Base-by-base conservation (phyloP, 495 filamentous ascomycete species). In the Aspergillus asperescens region DNA sequence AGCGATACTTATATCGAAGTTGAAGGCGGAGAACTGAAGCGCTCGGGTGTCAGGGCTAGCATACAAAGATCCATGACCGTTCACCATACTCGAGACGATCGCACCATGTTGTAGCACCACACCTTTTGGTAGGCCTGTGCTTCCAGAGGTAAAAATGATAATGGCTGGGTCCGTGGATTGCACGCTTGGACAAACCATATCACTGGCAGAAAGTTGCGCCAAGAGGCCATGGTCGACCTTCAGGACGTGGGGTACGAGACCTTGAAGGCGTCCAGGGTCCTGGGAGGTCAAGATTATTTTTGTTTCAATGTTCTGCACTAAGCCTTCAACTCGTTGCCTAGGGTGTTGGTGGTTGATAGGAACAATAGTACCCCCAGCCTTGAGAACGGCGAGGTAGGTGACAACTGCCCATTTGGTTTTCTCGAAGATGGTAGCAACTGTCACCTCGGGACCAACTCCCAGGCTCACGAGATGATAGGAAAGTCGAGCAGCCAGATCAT, bases 121-220 rank as follows among this genome's bases (percentile, higher is more conserved):
- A 1, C 46, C 53, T 18, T 56, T 56, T 5, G 47, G 53, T 2
- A 39, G 16, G 3, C 53, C 53, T 1, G 53, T 56, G 16, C 29
- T 39, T 24, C 53, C 53, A 18, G 46, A 50, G 0, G 53, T 56
- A 19, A 50, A 56, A 1, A 56, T 50, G 5, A 56, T 40, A 25
- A 44, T 50, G 0, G 53, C 53, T 3, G 47, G 22, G 19, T 37
- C 32, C 0, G 12, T 40, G 6, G 47, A 15, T 35, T 25, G 29
- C 2, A 47, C 44, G 12, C 1, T 7, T 5, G 28, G 29, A 4
- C 1, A 24, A 1, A 19, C 1, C 4, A 5, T 47, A 23, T 20
- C 32, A 10, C 9, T 1, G 5, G 23, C 23, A 29, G 42, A 13
- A 8, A 51, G 18, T 0, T 41, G 18, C 5, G 12, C 42, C 3